Conservation (phyloP, 1,139 yeast genomes). For the Yamadazyma trypodendri region DNA sequence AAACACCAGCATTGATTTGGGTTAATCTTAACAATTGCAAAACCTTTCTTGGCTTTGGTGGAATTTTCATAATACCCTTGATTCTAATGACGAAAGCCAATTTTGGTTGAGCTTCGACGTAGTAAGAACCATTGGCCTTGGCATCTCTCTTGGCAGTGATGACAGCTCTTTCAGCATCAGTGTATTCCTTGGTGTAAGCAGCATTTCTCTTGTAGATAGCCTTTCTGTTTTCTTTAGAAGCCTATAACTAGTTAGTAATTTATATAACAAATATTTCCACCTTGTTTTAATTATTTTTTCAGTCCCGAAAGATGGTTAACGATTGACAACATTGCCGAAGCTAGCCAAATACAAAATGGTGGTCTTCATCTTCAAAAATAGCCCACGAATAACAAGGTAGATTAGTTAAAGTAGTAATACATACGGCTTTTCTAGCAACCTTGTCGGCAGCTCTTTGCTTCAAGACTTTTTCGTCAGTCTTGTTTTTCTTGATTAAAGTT, state of each 20-base stretch:
- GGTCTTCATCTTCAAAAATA: conserved; percentile 57
- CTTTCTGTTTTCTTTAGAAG: conserved; percentile 89
- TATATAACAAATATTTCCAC: not conserved
- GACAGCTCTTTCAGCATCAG: conserved; percentile 90
- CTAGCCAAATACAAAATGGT: conserved; percentile 69
- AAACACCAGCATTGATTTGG: conserved; percentile 98
- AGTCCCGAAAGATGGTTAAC: conserved; percentile 99
- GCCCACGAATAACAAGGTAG: not conserved
- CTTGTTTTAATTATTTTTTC: conserved; percentile 39
- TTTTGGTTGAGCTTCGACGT: conserved; percentile 96
- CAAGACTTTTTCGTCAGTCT: conserved; percentile 84
- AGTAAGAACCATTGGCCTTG: conserved; percentile 93
- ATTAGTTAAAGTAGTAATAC: conserved; percentile 34
- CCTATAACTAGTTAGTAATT: conserved; percentile 51
- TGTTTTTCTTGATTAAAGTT: conserved; percentile 92
- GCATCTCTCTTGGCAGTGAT: conserved; percentile 95
- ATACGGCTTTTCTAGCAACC: conserved; percentile 85
- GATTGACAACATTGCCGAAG: conserved; percentile 88
- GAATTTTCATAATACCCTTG: conserved; percentile 99
- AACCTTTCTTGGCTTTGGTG: conserved; percentile 99
- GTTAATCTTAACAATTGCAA: conserved; percentile 95
- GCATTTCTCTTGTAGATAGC: conserved; percentile 97
- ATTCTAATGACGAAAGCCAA: conserved; percentile 97
- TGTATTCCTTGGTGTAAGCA: conserved; percentile 96
- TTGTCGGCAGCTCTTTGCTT: conserved; percentile 87